phyloP scores from a whole-genome alignment of 1,139 yeast genomes.

The Yamadazyma trypodendri region DNA sequence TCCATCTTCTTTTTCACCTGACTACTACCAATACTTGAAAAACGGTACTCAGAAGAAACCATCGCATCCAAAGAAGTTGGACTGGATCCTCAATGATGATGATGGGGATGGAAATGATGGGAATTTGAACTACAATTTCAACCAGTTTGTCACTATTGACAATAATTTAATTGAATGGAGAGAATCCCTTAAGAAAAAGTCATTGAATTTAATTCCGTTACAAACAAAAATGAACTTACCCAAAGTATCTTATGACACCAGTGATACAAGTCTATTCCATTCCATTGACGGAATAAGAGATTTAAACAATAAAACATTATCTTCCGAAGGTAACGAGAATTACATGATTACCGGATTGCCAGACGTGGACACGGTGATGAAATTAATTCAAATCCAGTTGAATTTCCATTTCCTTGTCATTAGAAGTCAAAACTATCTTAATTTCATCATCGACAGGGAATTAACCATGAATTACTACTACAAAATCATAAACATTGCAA shows the following conservation, averaged over 20 bases:
- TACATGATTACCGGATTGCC: slow-evolving; percentile 37
- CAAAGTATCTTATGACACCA: slow-evolving; percentile 20
- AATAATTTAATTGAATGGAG: slow-evolving; percentile 46
- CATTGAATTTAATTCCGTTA: slow-evolving; percentile 31
- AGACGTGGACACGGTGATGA: slow-evolving; percentile 41
- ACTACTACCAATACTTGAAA: slow-evolving; percentile 47
- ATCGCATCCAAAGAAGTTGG: slow-evolving; percentile 31
- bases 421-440: slow-evolving; percentile 45
- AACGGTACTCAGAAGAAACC: slow-evolving; percentile 22
- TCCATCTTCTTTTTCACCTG: slow-evolving; percentile 51
- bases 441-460: slow-evolving; percentile 48
- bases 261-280: slow-evolving; percentile 32
- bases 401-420: slow-evolving; percentile 46
- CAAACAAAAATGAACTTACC: slow-evolving; percentile 36
- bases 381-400: slow-evolving; percentile 43
- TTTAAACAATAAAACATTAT: slow-evolving; percentile 20
- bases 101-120: slow-evolving; percentile 55
- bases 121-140: slow-evolving; percentile 46
- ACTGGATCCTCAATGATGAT: slow-evolving; percentile 49
- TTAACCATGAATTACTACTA: slow-evolving; percentile 36
- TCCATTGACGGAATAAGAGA: slow-evolving; percentile 18
- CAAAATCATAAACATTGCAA: slow-evolving; percentile 37
- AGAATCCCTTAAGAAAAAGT: slow-evolving; percentile 33
- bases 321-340: slow-evolving; percentile 31
- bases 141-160: slow-evolving; percentile 46